These are phyloP conservation scores for Blastobotrys apis DNA, from an alignment of 1,139 yeast species.

Conservation along the genomic window DNA sequence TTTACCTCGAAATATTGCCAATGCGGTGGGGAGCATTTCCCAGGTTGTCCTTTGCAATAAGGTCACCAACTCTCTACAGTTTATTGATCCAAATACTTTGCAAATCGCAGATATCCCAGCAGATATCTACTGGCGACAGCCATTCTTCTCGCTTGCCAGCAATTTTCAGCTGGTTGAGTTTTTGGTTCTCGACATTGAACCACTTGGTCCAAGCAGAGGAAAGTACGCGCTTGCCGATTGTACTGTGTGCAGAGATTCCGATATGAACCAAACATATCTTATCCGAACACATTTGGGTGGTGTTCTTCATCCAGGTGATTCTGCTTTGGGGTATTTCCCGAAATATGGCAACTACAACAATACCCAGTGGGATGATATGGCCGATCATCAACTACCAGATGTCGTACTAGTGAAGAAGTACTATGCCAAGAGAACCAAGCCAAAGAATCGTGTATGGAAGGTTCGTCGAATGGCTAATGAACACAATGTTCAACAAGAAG, in stretches of 20 bases:
- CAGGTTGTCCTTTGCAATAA: constrained; percentile 83
- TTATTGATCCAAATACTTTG: constrained; percentile 77
- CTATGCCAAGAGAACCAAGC: constrained; percentile 74
- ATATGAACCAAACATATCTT: constrained; percentile 73
- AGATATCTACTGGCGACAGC: constrained; percentile 78
- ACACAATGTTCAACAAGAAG: constrained; percentile 69
- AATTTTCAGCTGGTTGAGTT: constrained; percentile 81
- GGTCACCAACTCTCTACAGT: constrained; percentile 75
- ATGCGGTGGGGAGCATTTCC: constrained; percentile 76
- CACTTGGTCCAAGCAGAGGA: constrained; percentile 80
- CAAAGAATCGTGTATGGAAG: constrained; percentile 89
- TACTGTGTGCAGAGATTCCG: constrained; percentile 80
- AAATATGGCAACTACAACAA: constrained; percentile 83
- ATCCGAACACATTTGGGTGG: constrained; percentile 91
- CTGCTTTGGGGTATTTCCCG: constrained; percentile 84
- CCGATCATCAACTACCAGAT: constrained; percentile 65
- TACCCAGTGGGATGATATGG: constrained; percentile 61
- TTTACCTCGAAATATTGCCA: constrained; percentile 79
- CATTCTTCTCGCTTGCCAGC: constrained; percentile 75
- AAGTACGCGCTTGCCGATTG: constrained; percentile 84
- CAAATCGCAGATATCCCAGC: constrained; percentile 78
- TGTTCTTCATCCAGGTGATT: constrained; percentile 91
- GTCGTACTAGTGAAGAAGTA: constrained; percentile 88
- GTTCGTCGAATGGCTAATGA: constrained; percentile 97
- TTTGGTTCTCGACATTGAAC: constrained; percentile 88